Percentiles rank a stretch among this genome's conserved stretches.
Evolutionary conservation across 805 yeast genomes (phyloP).

Genomic region (Tetrapisispora pingtungensis): DNA sequence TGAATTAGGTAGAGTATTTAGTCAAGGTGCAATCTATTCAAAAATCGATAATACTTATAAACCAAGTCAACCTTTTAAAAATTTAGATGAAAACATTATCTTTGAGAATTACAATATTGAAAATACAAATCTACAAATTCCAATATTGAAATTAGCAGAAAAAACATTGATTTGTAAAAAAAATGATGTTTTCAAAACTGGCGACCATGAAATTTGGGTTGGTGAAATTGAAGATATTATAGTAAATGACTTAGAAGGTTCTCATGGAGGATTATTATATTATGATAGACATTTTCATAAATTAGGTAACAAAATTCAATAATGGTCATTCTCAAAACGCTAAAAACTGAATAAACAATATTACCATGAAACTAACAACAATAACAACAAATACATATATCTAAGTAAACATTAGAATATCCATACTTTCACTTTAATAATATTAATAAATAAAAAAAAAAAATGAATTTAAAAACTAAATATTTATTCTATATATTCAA

Average conservation of each 20-base stretch:
- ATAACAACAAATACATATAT: too few species aligned
- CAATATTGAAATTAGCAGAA: conserved; percentile 49
- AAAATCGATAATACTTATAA: conserved; percentile 16
- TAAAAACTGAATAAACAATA: too few species aligned
- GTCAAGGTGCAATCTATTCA: conserved; percentile 38
- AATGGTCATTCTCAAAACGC: too few species aligned
- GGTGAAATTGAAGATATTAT: conserved; percentile 60
- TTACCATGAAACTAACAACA: too few species aligned
- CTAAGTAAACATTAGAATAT: too few species aligned
- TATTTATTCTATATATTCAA: neutral
- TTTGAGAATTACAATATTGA: conserved; percentile 27
- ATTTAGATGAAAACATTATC: conserved; percentile 28
- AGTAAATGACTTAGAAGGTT: conserved; percentile 21
- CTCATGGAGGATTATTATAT: conserved; percentile 55
- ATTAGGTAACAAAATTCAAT: conserved; percentile 30
- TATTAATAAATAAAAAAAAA: too few species aligned
- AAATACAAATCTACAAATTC: conserved; percentile 31
- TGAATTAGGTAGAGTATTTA: conserved; percentile 54
- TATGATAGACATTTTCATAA: conserved; percentile 53
- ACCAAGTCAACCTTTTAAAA: conserved; percentile 45
- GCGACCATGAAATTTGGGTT: conserved; percentile 87
- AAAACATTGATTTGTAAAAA: conserved; percentile 54
- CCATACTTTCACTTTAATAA: too few species aligned
- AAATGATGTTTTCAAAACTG: conserved; percentile 44
- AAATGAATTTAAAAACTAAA: neutral